phyloP scores from a whole-genome alignment of 192 early-diverging fungal species.

The Allomyces macrogynus region DNA sequence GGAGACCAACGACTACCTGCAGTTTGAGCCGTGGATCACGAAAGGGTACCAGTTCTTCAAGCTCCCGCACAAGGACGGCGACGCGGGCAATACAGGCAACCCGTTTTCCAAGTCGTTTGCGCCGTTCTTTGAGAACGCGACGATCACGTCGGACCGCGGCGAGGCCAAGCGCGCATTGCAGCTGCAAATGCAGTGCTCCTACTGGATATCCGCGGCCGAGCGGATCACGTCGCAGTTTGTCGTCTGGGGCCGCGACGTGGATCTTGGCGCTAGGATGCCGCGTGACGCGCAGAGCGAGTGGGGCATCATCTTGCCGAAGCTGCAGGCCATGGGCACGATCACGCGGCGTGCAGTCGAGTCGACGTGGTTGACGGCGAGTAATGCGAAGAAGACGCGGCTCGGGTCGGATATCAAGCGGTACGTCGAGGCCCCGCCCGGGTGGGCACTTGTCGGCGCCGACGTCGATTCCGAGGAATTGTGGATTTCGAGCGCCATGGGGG shows the following conservation, averaged over 20 bases:
- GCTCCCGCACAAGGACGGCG: conserved; percentile 75
- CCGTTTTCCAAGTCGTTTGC: conserved; percentile 74
- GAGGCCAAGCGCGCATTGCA: conserved; percentile 57
- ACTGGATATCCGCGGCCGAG: conserved; percentile 74
- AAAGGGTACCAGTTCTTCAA: not conserved
- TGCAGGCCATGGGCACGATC: conserved; percentile 86
- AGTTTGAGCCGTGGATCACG: not conserved
- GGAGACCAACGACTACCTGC: conserved; percentile 21
- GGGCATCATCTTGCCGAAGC: conserved; percentile 76
- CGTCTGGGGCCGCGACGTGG: conserved; percentile 28
- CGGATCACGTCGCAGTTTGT: conserved; percentile 71
- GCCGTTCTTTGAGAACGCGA: conserved; percentile 52
- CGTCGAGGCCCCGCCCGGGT: conserved; percentile 61
- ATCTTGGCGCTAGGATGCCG: conserved; percentile 3
- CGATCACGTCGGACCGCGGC: conserved; percentile 46
- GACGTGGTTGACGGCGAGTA: conserved; percentile 91
- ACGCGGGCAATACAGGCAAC: conserved; percentile 52
- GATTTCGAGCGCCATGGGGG: conserved; percentile 85
- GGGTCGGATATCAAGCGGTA: conserved; percentile 86
- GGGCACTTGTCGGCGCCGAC: conserved; percentile 82
- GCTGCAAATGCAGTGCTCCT: conserved; percentile 58
- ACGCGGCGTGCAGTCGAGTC: conserved; percentile 79
- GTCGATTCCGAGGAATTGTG: conserved; percentile 94
- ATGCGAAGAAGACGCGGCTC: conserved; percentile 68
- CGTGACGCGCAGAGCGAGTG: conserved; percentile 6